phyloP scores from a whole-genome alignment of 768 basidiomycete genomes.

The Mycena crocata region DNA sequence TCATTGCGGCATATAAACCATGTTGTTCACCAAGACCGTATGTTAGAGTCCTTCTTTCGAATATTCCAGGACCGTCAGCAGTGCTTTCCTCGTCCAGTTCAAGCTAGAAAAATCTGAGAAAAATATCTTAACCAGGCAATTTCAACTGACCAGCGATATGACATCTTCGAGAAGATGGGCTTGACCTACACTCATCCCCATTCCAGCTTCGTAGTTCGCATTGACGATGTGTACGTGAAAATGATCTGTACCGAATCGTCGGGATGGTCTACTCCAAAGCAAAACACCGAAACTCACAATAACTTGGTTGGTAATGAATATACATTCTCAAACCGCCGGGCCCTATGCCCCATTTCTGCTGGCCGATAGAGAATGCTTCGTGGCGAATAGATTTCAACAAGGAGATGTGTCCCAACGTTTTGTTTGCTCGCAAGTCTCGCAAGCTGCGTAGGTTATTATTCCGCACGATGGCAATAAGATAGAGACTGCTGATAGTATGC shows the following conservation, averaged over 20 bases:
- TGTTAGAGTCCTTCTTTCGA: conserved; percentile 80
- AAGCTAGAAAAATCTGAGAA: conserved; percentile 37
- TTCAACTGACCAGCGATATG: conserved; percentile 76
- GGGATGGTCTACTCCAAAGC: background rate
- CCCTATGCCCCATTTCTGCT: conserved; percentile 74
- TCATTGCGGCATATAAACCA: conserved; percentile 66
- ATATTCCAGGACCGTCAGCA: conserved; percentile 61
- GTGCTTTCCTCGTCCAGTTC: conserved; percentile 68
- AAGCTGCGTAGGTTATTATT: conserved; percentile 74
- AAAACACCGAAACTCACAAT: conserved; percentile 68
- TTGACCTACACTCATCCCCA: conserved; percentile 88
- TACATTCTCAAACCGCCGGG: conserved; percentile 78
- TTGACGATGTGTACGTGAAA: conserved; percentile 96
- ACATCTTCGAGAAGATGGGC: conserved; percentile 94
- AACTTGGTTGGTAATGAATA: conserved; percentile 96
- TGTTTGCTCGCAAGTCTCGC: conserved; percentile 71
- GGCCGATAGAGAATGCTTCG: conserved; percentile 63
- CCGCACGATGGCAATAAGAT: conserved; percentile 83
- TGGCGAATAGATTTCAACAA: conserved; percentile 75
- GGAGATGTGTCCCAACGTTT: conserved; percentile 60
- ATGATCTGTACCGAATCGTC: conserved; percentile 69
- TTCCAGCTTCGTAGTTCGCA: conserved; percentile 68
- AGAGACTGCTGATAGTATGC: conserved; percentile 77
- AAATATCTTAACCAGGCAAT: background rate
- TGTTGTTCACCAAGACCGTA: conserved; percentile 89